A percentile compares a stretch with the other conserved stretches of the same genome.
These are phyloP conservation scores for Epichloe sibirici DNA, from an alignment of 2,329 filamentous ascomycete species.

Conservation along the genomic window DNA sequence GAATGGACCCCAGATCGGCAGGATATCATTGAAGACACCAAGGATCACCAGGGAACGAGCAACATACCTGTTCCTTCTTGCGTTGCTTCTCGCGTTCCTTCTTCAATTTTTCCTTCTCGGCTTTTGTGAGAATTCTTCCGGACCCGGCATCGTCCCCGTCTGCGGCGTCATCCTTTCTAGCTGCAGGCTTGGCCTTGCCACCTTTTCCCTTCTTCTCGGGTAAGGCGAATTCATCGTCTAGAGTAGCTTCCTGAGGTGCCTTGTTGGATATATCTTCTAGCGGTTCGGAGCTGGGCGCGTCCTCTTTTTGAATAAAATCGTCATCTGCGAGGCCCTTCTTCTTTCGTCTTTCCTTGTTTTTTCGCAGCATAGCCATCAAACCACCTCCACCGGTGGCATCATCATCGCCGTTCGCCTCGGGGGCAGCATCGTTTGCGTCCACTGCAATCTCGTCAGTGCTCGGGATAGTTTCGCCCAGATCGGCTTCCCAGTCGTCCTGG, in stretches of 20 bases:
- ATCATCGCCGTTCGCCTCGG: conserved; percentile 39
- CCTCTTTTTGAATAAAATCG: conserved; percentile 53
- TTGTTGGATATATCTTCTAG: conserved; percentile 41
- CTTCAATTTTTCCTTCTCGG: conserved; percentile 95
- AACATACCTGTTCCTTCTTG: conserved; percentile 84
- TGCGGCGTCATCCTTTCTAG: conserved; percentile 34
- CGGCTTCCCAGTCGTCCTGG: conserved; percentile 89
- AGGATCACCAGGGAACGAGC: not conserved
- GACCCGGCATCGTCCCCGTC: conserved; percentile 40
- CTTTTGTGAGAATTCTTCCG: conserved; percentile 80
- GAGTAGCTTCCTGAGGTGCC: conserved; percentile 66
- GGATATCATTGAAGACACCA: not conserved
- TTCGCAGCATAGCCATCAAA: conserved; percentile 67
- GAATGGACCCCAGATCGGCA: not conserved
- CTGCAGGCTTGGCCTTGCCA: conserved; percentile 31
- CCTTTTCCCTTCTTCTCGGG: conserved; percentile 66
- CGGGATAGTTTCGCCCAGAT: conserved; percentile 67
- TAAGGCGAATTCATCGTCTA: conserved; percentile 76
- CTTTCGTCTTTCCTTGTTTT: conserved; percentile 76
- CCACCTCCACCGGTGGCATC: conserved; percentile 50
- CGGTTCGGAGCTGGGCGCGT: conserved; percentile 21
- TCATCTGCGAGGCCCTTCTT: conserved; percentile 74
- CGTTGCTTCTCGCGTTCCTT: conserved; percentile 97
- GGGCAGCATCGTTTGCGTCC: conserved; percentile 27
- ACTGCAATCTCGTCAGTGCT: conserved; percentile 40